phyloP scores from a whole-genome alignment of 192 early-diverging fungal species.

The Coemansia sp. region DNA sequence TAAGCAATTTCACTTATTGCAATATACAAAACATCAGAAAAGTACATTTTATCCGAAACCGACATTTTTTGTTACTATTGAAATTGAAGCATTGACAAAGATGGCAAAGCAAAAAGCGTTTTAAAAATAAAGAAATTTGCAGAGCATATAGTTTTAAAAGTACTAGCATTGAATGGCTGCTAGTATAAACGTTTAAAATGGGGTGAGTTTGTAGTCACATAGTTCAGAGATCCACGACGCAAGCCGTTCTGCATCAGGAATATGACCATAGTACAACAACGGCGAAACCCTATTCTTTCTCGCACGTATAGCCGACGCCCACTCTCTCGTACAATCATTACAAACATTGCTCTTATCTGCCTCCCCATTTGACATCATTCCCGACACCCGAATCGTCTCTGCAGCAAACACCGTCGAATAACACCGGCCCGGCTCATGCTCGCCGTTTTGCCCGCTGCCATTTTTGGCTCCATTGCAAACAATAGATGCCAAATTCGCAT shows the following conservation, averaged over 20 bases:
- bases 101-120: background rate
- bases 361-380: slow-evolving; percentile 1
- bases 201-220: slow-evolving; percentile 36
- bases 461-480: slow-evolving; percentile 28
- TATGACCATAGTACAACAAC: slow-evolving; percentile 49
- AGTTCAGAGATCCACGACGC: slow-evolving; percentile 49
- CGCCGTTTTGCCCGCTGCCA: background rate
- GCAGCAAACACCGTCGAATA: slow-evolving; percentile 37
- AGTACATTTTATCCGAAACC: slow-evolving; percentile 8
- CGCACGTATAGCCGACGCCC: slow-evolving; percentile 23
- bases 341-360: slow-evolving; percentile 21
- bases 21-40: slow-evolving; percentile 24
- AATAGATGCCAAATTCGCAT: slow-evolving; percentile 19
- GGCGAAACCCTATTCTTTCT: slow-evolving; percentile 36
- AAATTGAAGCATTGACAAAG: background rate
- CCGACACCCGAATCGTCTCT: slow-evolving; percentile 28
- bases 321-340: slow-evolving; percentile 36
- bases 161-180: slow-evolving; percentile 14
- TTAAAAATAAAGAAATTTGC: background rate
- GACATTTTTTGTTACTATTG: background rate
- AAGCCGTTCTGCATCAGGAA: slow-evolving; percentile 36
- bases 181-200: slow-evolving; percentile 5
- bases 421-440: slow-evolving; percentile 23
- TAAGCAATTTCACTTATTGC: slow-evolving; percentile 40
- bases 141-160: background rate